Conservation (phyloP, 352 stramenopile genomes). For the Pythium aristosporum region DNA sequence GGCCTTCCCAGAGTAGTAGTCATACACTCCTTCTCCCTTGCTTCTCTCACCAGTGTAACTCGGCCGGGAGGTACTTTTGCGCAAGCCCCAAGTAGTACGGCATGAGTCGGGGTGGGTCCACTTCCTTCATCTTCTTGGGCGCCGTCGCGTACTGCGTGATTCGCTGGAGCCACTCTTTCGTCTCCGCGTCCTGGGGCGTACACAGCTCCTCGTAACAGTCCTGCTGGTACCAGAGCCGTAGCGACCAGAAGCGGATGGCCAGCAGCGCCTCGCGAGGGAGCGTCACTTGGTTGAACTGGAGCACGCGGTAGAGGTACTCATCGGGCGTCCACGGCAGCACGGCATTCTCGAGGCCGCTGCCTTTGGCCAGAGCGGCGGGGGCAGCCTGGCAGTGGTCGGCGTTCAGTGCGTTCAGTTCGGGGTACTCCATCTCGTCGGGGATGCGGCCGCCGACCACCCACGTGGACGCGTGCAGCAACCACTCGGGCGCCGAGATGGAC, state of each 20-base stretch:
- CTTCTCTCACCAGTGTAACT: constrained; percentile 65
- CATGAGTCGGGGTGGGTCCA: constrained; percentile 41
- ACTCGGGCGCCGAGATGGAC: constrained; percentile 72
- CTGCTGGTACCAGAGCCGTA: constrained; percentile 65
- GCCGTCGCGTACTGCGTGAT: constrained; percentile 38
- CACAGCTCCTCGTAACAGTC: constrained; percentile 54
- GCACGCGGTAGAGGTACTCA: constrained; percentile 71
- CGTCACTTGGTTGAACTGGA: constrained; percentile 60
- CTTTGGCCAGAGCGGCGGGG: neutral
- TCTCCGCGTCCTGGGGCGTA: constrained; percentile 46
- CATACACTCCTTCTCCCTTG: neutral
- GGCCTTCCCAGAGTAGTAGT: constrained; percentile 6
- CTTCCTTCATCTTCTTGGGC: constrained; percentile 41
- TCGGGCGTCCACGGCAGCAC: constrained; percentile 74
- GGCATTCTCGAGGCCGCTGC: constrained; percentile 37
- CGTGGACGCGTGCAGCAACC: constrained; percentile 59
- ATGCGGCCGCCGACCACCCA: constrained; percentile 66
- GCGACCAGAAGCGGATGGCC: constrained; percentile 70
- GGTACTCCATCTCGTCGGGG: constrained; percentile 55
- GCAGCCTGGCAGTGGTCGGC: constrained; percentile 41
- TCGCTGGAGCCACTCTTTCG: constrained; percentile 67
- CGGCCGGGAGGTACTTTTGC: constrained; percentile 68
- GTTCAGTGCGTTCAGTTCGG: constrained; percentile 68
- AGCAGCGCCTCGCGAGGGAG: constrained; percentile 65
- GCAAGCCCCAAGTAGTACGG: constrained; percentile 68